phyloP scores from a whole-genome alignment of 768 basidiomycete species.

The Hydnomerulius pinastri region DNA sequence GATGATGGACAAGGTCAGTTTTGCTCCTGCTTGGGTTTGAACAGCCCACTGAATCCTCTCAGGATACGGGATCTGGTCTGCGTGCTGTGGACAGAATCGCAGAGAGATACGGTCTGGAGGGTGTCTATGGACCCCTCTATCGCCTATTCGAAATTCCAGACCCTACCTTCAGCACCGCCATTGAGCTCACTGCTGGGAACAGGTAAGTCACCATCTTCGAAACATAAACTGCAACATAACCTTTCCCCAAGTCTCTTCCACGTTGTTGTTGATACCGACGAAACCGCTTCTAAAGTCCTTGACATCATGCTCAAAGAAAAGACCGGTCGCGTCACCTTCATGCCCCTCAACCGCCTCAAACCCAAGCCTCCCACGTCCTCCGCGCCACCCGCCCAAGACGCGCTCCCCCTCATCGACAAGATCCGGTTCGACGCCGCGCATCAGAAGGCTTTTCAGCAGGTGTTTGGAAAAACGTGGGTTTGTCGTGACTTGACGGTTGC shows the following conservation, averaged over 20 bases:
- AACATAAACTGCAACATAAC: conserved; percentile 12
- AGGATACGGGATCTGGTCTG: conserved; percentile 92
- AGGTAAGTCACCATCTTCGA: conserved; percentile 51
- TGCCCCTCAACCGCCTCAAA: conserved; percentile 94
- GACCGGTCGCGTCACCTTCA: conserved; percentile 94
- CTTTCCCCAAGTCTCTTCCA: conserved; percentile 76
- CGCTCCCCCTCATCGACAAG: conserved; percentile 81
- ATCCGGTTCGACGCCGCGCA: conserved; percentile 72
- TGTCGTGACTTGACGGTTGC: conserved; percentile 91
- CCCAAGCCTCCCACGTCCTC: conserved; percentile 60
- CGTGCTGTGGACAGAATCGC: conserved; percentile 85
- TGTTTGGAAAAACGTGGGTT: conserved; percentile 96
- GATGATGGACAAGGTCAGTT: conserved; percentile 92
- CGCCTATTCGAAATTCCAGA: conserved; percentile 91
- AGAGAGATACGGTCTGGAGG: conserved; percentile 68
- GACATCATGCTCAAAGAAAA: conserved; percentile 93
- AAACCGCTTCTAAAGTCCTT: conserved; percentile 87
- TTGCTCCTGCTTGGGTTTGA: neutral
- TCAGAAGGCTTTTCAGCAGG: conserved; percentile 90
- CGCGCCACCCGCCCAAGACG: conserved; percentile 69
- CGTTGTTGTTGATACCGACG: conserved; percentile 96
- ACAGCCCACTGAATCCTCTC: too few species aligned
- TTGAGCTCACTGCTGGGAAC: conserved; percentile 95
- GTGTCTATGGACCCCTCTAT: conserved; percentile 94
- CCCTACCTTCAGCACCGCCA: conserved; percentile 83